Base-by-base conservation (phyloP, 2,329 filamentous ascomycete genomes). In the Colletotrichum siamense region DNA sequence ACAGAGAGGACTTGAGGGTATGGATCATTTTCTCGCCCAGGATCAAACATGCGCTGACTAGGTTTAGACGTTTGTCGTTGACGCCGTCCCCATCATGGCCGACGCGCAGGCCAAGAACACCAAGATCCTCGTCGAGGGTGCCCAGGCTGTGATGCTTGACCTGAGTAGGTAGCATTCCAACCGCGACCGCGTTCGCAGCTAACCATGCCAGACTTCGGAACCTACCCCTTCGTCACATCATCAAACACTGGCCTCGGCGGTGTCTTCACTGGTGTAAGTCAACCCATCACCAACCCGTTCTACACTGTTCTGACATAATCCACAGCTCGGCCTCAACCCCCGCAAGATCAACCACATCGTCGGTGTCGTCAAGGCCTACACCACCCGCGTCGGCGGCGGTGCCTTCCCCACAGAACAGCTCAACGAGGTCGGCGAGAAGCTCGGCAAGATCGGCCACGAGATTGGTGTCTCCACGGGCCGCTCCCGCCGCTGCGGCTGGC, bases 311-410 rank as follows among this genome's bases (percentile, higher is more conserved):
- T 69, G 24, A 69, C 49, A 28, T 6, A 6, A 8, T 9, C 2
- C 22, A 26, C 24, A 75, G 73, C 86, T 94, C 15, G 89, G 89
- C 44, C 83, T 94, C 61, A 91, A 91, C 81, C 92, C 91, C 77
- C 89, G 86, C 78, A 92, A 91, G 77, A 87, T 94, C 77, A 89
- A 87, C 69, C 89, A 86, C 77, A 88, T 91, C 62, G 90, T 94
- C 78, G 93, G 93, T 70, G 92, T 94, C 13, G 92, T 94, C 32
- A 94, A 94, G 83, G 92, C 92, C 34, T 94, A 93, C 82, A 93
- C 92, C 55, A 94, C 92, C 34, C 88, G 90, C 77, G 91, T 93
- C 18, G 89, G 88, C 59, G 87, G 87, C 59, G 93, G 93, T 15
- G 90, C 90, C n/a, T 94, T 95, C 85, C 92, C 92, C 61, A 93